These are phyloP conservation scores for Rubia tinctorum DNA, from an alignment of 305 asterid species.

Conservation along the genomic window DNA sequence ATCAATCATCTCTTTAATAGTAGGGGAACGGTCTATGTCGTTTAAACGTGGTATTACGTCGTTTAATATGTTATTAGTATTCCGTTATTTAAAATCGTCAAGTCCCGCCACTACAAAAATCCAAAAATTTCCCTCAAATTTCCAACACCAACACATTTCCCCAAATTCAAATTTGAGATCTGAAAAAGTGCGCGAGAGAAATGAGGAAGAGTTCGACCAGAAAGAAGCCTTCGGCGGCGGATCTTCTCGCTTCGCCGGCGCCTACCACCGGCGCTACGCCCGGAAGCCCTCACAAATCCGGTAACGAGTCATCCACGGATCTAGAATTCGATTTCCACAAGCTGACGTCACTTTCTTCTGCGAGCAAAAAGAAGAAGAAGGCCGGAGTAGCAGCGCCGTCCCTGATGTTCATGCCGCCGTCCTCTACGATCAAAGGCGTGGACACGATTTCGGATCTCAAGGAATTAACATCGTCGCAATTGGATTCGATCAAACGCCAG, in stretches of 20 bases:
- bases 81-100: not conserved
- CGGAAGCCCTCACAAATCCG: slow-evolving; percentile 8
- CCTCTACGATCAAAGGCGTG: slow-evolving; percentile 12
- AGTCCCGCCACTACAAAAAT: slow-evolving; percentile 11
- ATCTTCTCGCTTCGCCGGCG: not conserved
- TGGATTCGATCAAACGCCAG: slow-evolving; percentile 58
- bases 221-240: slow-evolving; percentile 10
- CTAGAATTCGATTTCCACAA: slow-evolving; percentile 18
- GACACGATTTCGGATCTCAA: slow-evolving; percentile 20
- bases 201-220: slow-evolving; percentile 17
- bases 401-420: not conserved
- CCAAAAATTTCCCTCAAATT: not conserved
- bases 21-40: too few species aligned
- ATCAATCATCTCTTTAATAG: too few species aligned
- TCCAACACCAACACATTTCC: not conserved
- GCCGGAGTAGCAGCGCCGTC: not conserved
- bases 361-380: slow-evolving; percentile 4
- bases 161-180: not conserved
- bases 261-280: slow-evolving; percentile 8
- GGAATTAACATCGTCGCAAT: slow-evolving; percentile 35
- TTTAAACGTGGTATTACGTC: too few species aligned
- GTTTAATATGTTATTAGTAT: too few species aligned
- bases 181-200: not conserved
- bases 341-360: slow-evolving; percentile 14
- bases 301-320: slow-evolving; percentile 12